These are phyloP conservation scores for Pittosporum tobira DNA, from an alignment of 129 eudicot species.

Conservation along the genomic window DNA sequence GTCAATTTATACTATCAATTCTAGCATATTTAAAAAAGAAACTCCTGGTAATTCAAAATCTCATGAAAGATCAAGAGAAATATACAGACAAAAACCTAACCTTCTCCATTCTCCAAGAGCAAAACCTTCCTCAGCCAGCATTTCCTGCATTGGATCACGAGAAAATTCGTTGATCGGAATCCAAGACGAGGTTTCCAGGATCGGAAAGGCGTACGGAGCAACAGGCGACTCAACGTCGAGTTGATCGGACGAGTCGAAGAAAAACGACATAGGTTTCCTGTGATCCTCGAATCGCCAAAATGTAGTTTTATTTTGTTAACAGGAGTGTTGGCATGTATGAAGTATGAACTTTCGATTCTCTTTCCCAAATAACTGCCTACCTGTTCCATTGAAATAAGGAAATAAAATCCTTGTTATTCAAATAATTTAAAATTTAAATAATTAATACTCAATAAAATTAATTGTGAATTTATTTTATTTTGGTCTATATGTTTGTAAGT, in stretches of 20 bases:
- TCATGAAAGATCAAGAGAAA: background rate
- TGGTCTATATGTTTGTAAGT: no score
- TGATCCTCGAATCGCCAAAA: background rate
- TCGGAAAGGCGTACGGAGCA: conserved; percentile 15
- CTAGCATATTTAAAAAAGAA: no score
- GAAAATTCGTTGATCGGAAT: conserved; percentile 25
- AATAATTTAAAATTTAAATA: no score
- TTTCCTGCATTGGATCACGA: conserved; percentile 35
- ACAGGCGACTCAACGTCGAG: conserved; percentile 21
- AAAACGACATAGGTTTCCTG: conserved; percentile 26
- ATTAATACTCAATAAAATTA: no score
- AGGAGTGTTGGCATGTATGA: no score
- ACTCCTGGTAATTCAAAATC: background rate
- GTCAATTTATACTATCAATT: no score
- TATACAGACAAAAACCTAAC: conserved; percentile 21
- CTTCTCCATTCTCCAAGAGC: conserved; percentile 73
- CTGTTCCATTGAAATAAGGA: no score
- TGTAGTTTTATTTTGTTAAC: no score
- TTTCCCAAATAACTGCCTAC: no score
- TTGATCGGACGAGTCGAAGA: conserved; percentile 28
- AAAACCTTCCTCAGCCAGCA: conserved; percentile 49
- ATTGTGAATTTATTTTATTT: no score
- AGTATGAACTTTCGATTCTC: no score
- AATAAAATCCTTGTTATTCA: no score
- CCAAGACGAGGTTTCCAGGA: conserved; percentile 2